Evolutionary conservation across 2,329 filamentous ascomycete genomes (phyloP).

Genomic region (Fusarium verticillioides): DNA sequence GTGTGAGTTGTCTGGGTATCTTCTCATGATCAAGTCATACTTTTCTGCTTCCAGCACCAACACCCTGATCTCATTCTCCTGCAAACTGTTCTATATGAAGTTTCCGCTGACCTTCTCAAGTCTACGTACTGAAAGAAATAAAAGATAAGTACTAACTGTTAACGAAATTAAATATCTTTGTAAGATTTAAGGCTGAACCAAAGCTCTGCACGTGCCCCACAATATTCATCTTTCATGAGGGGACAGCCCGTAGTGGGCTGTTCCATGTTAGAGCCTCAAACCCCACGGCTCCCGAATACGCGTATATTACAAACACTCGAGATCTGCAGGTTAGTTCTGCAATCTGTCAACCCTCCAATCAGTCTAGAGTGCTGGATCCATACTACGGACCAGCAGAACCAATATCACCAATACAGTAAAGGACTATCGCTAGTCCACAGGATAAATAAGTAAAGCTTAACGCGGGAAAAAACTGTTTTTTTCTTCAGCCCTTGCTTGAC

Average conservation of each 20-base stretch:
- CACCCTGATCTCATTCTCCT: background rate
- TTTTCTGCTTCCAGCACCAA: background rate
- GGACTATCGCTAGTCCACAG: accelerated
- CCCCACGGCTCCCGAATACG: background rate
- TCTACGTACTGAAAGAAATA: background rate
- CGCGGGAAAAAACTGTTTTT: too few species aligned
- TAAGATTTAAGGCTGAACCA: background rate
- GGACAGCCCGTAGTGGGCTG: background rate
- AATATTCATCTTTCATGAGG: background rate
- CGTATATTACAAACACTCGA: background rate
- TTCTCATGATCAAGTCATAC: background rate
- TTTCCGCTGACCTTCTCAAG: background rate
- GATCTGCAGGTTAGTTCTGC: accelerated
- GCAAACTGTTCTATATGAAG: background rate
- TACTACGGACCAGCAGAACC: accelerated
- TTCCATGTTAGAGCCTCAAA: too few species aligned
- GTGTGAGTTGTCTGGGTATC: background rate
- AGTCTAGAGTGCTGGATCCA: background rate
- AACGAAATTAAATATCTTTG: background rate
- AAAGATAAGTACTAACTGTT: background rate
- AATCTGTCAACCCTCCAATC: background rate
- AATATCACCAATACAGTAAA: accelerated
- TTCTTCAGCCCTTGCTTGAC: background rate
- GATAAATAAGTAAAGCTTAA: too few species aligned
- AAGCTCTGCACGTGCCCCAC: background rate